Conservation (phyloP, 441 rosid species). For the Syzygium syzygioides region DNA sequence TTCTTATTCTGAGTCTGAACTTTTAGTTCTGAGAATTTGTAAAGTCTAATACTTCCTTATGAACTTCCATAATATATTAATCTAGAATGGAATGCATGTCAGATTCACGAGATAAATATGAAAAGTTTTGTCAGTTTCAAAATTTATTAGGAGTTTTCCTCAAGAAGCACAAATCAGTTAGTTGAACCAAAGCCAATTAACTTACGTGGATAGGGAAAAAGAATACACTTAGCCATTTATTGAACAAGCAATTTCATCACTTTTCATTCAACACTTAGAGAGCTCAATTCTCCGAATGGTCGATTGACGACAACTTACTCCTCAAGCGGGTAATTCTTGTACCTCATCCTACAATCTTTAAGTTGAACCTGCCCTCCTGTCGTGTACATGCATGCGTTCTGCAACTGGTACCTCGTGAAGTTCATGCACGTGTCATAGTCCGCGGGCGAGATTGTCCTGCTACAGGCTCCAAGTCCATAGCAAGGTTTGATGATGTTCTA, state of each 20-base stretch:
- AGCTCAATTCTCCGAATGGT: neutral
- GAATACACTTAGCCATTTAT: neutral
- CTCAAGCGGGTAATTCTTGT: neutral
- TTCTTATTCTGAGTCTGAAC: no score
- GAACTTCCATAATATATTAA: no score
- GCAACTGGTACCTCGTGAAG: neutral
- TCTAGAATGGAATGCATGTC: no score
- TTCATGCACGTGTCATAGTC: rapidly evolving
- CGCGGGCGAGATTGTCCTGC: rapidly evolving
- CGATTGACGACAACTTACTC: neutral
- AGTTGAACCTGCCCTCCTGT: neutral
- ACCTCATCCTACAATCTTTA: neutral
- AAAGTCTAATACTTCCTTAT: no score
- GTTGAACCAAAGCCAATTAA: neutral
- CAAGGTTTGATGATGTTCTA: neutral
- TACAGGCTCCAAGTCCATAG: neutral
- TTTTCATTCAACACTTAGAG: neutral
- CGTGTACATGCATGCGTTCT: neutral
- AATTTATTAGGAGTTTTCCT: no score
- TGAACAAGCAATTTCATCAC: neutral
- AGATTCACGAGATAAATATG: no score
- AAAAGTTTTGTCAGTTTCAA: no score
- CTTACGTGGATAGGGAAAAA: neutral
- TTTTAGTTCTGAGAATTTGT: no score
- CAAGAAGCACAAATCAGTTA: neutral